Evolutionary conservation across 2,329 filamentous ascomycete genomes (phyloP).

Genomic region (Fusarium sterilihyphosum): DNA sequence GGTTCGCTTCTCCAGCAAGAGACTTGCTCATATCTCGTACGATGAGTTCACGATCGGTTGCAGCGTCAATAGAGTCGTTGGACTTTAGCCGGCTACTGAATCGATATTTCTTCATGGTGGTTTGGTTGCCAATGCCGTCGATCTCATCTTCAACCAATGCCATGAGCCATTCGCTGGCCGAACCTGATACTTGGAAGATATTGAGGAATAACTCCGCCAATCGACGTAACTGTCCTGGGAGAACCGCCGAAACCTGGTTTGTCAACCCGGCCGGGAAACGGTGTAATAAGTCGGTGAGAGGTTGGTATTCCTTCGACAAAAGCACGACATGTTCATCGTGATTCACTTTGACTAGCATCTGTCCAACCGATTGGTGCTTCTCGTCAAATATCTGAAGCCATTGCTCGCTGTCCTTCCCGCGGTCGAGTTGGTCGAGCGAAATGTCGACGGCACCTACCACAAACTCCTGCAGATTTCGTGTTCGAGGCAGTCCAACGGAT

Average conservation of each 20-base stretch:
- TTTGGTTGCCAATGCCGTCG: conserved; percentile 87
- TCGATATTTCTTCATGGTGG: conserved; percentile 76
- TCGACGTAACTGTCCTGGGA: conserved; percentile 81
- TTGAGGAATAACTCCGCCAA: conserved; percentile 89
- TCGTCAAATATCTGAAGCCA: conserved; percentile 88
- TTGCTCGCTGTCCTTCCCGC: conserved; percentile 81
- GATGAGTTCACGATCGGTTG: conserved; percentile 74
- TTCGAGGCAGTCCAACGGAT: conserved; percentile 48
- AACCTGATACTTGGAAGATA: conserved; percentile 92
- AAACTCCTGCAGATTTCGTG: conserved; percentile 59
- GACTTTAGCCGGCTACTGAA: conserved; percentile 78
- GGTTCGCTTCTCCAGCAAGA: conserved; percentile 86
- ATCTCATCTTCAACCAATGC: conserved; percentile 96
- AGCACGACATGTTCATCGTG: conserved; percentile 92
- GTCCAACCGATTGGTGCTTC: conserved; percentile 79
- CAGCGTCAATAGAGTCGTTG: conserved; percentile 72
- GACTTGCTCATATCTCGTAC: conserved; percentile 83
- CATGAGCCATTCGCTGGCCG: conserved; percentile 89
- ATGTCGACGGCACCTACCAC: conserved; percentile 82
- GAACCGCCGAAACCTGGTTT: conserved; percentile 80
- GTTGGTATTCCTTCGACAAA: conserved; percentile 84
- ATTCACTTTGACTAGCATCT: conserved; percentile 83
- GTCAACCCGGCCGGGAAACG: conserved; percentile 86
- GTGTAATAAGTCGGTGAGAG: conserved; percentile 84
- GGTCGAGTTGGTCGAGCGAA: conserved; percentile 79